A percentile compares a stretch with the other conserved stretches of the same genome.
Evolutionary conservation across 2,329 filamentous ascomycete genomes (phyloP).

Genomic region (Microcyclospora pomicola): DNA sequence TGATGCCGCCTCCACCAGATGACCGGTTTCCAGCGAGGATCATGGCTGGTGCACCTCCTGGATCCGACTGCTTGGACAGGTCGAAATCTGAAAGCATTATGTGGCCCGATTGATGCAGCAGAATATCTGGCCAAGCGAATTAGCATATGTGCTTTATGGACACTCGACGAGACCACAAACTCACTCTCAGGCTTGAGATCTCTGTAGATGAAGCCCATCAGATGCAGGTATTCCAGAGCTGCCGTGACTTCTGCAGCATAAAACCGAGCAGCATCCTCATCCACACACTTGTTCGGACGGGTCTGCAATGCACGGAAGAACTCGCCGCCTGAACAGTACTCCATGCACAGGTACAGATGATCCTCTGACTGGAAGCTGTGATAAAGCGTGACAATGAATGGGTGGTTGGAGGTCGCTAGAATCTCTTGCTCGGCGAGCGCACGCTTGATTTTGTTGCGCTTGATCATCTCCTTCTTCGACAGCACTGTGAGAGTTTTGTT

Average conservation of each 20-base stretch:
- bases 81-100: conserved; percentile 99
- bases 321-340: conserved; percentile 97
- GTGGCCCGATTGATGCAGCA: conserved; percentile 96
- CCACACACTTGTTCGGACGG: conserved; percentile 89
- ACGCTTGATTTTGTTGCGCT: conserved; percentile 99
- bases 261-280: conserved; percentile 91
- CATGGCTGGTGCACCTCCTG: conserved; percentile 93
- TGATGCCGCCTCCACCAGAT: conserved; percentile 50
- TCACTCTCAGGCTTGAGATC: conserved; percentile 93
- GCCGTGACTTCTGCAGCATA: conserved; percentile 97
- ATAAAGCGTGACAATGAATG: conserved; percentile 96
- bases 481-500: conserved; percentile 48
- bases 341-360: conserved; percentile 98
- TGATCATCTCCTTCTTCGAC: conserved; percentile 99
- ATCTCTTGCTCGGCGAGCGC: conserved; percentile 97
- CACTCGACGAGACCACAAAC: conserved; percentile 27
- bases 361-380: conserved; percentile 99
- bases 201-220: conserved; percentile 99
- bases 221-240: conserved; percentile 85
- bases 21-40: conserved; percentile 44
- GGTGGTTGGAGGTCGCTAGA: conserved; percentile 93
- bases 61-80: conserved; percentile 91
- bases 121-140: conserved; percentile 60
- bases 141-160: conserved; percentile 25
- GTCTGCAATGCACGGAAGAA: conserved; percentile 97